Evolutionary conservation across 305 asterid genomes (phyloP), one percentile per base, ranked within the genome.

Genomic region (Nicotiana rustica): DNA sequence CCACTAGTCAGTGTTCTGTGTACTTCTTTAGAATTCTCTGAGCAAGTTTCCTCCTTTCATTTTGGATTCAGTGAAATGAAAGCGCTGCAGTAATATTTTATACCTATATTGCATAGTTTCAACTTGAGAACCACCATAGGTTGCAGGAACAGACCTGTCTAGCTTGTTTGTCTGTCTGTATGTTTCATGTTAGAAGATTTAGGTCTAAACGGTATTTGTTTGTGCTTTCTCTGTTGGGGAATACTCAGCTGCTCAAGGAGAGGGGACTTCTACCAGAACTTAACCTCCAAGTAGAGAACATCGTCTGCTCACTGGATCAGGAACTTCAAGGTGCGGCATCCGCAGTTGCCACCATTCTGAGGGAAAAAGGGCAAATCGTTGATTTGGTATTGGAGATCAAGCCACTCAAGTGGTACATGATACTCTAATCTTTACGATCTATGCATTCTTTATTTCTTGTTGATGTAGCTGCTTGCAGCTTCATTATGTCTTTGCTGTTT

Each of bases 331-430:
- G 93, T 70, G 92, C 91, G 35, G 98, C 98, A 52, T 90, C 95
- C 79, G 82, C 88, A 70, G 90, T 94, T 84, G 98, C 98, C 77
- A 88, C 91, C 57, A 87, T 82, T 84, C 98, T 96, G 83, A 88
- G 99, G 86, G 97, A 86, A 64, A 92, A 93, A 79, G 97, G 97
- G 79, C 98, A 91, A 85, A 89, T 88, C 8, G 97, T 92, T 47
- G 99, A 93, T 89, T 88, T 94, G 90, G 97, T 96, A 83, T 85
- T 96, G 88, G 99, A 94, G 89, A 88, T 90, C 85, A 96, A 92
- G 87, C 96, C 98, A 21, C 97, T 96, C 10, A 94, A 96, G 85
- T 94, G 99, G 99, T 96, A 88, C 47, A 78, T 66, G 15, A 60
- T 82, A 49, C 55, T 59, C 18, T 29, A 33, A 4, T 56, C 3